Evolutionary conservation across 371 early-diverging fungal species (phyloP).

Genomic region (Mucor irregularis): DNA sequence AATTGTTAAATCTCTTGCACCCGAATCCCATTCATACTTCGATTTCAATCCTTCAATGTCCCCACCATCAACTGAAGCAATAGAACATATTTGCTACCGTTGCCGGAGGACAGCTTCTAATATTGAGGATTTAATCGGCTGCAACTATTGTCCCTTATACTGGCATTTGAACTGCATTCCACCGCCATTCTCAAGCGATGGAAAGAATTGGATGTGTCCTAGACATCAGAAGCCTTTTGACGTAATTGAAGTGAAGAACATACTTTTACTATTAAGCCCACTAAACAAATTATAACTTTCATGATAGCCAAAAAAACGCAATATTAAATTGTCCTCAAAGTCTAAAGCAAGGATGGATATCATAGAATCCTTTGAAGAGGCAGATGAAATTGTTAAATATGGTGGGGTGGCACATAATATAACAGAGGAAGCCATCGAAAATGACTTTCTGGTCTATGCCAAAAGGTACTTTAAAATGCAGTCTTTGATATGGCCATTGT

Average conservation of each 20-base stretch:
- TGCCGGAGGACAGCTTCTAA: slow-evolving; percentile 55
- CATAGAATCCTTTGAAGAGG: slow-evolving; percentile 7
- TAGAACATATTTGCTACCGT: slow-evolving; percentile 52
- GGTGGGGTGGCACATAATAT: slow-evolving; percentile 38
- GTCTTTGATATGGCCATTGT: neutral
- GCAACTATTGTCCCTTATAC: slow-evolving; percentile 74
- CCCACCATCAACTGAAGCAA: no score
- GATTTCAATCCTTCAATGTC: no score
- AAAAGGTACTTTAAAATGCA: slow-evolving; percentile 12
- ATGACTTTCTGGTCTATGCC: slow-evolving; percentile 41
- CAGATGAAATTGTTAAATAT: slow-evolving; percentile 22
- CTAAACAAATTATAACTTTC: neutral
- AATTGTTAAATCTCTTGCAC: no score
- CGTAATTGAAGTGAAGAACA: neutral
- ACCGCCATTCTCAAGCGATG: slow-evolving; percentile 68
- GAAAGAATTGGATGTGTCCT: slow-evolving; percentile 94
- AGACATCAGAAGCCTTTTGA: slow-evolving; percentile 65
- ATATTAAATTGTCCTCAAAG: neutral
- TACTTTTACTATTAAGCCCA: neutral
- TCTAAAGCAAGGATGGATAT: neutral
- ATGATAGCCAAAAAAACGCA: slow-evolving; percentile 2
- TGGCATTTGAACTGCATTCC: slow-evolving; percentile 86
- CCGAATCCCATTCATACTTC: no score
- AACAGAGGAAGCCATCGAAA: slow-evolving; percentile 44
- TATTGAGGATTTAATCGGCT: slow-evolving; percentile 53